Conservation (phyloP, 83 land plant species). For the Picea engelmannii region DNA sequence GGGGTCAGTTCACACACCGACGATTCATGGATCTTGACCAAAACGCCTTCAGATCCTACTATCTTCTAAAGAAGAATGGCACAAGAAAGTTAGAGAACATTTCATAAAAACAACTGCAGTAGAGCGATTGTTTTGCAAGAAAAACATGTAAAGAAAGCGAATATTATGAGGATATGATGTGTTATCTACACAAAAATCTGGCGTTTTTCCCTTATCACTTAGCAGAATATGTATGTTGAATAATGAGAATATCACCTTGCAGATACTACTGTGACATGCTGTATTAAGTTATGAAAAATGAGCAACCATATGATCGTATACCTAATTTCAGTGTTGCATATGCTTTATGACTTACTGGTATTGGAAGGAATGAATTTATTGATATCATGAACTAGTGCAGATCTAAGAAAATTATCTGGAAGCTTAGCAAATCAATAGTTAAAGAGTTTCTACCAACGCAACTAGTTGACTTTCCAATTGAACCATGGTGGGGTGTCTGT, state of each 20-base stretch:
- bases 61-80: constrained; percentile 90
- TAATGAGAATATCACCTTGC: constrained; percentile 93
- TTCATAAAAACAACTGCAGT: constrained; percentile 88
- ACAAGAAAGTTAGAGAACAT: constrained; percentile 82
- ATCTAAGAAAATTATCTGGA: too few relatives aligned
- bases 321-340: too few relatives aligned
- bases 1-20: too few relatives aligned
- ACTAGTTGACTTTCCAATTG: too few relatives aligned
- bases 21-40: constrained; percentile 20
- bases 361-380: too few relatives aligned
- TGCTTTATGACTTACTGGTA: too few relatives aligned
- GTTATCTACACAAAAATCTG: constrained; percentile 86
- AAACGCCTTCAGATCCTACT: constrained; percentile 85
- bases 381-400: too few relatives aligned
- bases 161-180: constrained; percentile 98
- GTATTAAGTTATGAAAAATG: constrained; percentile 98
- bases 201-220: constrained; percentile 96
- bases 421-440: too few relatives aligned
- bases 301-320: constrained; percentile 29
- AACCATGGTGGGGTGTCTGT: too few relatives aligned
- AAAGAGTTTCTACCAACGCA: too few relatives aligned
- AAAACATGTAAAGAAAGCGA: constrained; percentile 89
- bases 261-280: constrained; percentile 96
- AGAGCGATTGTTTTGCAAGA: constrained; percentile 93
- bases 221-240: constrained; percentile 93